Evolutionary conservation across 2,329 filamentous ascomycete genomes (phyloP).

Genomic region (Aspergillus luchuensis): DNA sequence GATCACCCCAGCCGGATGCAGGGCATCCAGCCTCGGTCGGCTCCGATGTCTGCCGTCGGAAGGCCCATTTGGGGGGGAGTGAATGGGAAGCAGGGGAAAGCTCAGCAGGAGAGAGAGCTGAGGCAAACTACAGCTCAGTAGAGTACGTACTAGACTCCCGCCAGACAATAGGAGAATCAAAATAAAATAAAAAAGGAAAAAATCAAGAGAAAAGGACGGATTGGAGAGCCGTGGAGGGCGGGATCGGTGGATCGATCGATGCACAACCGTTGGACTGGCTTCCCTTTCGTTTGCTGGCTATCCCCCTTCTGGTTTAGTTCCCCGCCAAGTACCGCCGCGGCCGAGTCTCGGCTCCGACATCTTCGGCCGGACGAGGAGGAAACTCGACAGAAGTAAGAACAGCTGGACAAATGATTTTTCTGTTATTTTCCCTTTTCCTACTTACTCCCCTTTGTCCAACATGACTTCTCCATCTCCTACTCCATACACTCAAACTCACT

Average conservation of each 20-base stretch:
- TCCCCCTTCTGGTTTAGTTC: not conserved
- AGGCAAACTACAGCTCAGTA: not conserved
- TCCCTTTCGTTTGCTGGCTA: too few species aligned
- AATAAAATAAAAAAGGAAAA: too few species aligned
- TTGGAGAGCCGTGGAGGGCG: constrained; percentile 7
- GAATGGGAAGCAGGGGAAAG: constrained; percentile 9
- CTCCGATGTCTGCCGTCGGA: constrained; percentile 19
- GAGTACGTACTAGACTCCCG: too few species aligned
- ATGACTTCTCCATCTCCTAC: too few species aligned
- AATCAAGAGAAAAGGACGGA: not conserved
- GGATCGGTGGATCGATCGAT: constrained; percentile 16
- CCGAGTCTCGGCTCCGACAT: constrained; percentile 21
- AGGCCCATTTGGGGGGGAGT: not conserved
- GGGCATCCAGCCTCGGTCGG: constrained; percentile 27
- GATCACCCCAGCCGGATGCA: constrained; percentile 31
- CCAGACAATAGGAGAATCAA: too few species aligned
- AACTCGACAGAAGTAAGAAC: too few species aligned
- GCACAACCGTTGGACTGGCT: constrained; percentile 18
- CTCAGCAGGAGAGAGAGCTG: constrained; percentile 1
- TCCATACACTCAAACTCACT: too few species aligned
- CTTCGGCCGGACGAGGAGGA: constrained; percentile 9
- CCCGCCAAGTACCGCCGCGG: constrained; percentile 10
- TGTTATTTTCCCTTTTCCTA: too few species aligned
- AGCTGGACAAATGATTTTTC: too few species aligned
- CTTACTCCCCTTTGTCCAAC: too few species aligned